Evolutionary conservation across 169 alveolate genomes (phyloP).

Genomic region (Eimeria brunetti): DNA sequence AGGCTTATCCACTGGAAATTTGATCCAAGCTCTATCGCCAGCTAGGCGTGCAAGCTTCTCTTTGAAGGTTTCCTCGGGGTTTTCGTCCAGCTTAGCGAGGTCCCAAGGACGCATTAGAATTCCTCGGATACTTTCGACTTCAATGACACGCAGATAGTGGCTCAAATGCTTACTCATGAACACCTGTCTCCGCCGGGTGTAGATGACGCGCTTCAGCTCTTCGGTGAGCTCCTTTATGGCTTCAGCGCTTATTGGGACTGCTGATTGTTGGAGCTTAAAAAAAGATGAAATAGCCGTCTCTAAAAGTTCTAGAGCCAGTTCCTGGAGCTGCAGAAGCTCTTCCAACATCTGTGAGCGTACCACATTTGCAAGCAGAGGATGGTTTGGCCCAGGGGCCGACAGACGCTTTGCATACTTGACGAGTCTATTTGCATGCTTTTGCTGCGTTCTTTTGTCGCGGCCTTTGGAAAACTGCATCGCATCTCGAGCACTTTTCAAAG

Average conservation of each 20-base stretch:
- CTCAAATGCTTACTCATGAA: slow-evolving; percentile 23
- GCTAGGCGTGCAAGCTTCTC: neutral
- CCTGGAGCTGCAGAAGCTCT: slow-evolving; percentile 13
- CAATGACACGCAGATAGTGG: neutral
- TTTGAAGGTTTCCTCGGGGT: neutral
- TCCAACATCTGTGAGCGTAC: neutral
- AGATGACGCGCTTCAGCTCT: slow-evolving; percentile 1
- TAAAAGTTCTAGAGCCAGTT: neutral
- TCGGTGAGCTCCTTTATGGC: neutral
- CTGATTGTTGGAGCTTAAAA: neutral
- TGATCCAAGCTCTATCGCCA: neutral
- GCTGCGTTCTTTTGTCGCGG: neutral
- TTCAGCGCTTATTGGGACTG: neutral
- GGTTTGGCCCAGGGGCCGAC: neutral
- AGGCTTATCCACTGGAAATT: neutral
- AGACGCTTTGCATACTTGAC: neutral
- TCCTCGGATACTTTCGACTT: neutral
- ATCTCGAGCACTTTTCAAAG: neutral
- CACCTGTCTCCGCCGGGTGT: slow-evolving; percentile 26
- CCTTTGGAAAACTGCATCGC: neutral
- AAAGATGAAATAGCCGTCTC: neutral
- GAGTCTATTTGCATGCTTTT: neutral
- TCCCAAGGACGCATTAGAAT: neutral
- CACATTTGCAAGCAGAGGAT: neutral
- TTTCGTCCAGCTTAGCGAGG: neutral